Base-by-base conservation (phyloP, 331 rosid genomes). In the Quercus phellos region DNA sequence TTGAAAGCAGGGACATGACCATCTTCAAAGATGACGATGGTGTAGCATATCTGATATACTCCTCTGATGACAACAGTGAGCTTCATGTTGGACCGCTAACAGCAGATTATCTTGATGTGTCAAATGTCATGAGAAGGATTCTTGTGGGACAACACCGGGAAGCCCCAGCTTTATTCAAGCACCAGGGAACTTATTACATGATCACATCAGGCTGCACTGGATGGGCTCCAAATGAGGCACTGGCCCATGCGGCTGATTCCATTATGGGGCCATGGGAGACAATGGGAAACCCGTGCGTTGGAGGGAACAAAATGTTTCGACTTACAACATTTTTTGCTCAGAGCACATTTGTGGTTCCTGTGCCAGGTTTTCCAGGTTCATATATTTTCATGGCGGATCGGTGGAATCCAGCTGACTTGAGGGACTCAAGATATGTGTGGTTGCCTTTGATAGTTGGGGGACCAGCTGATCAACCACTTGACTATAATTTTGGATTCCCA, bases 171-270 rank as follows among this genome's bases (percentile, higher is more conserved):
- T 16, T 95, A 63, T 93, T 95, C 91, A 95, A 95, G 89, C 84
- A 91, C 78, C 86, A 74, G 55, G 94, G 93, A 32, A 93, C 98
- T 75, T 93, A 95, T 83, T 95, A 95, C 84, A 95, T 95, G 99
- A 89, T 95, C 78, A 95, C 99, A 51, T 95, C 99, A 7, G 99
- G 99, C 69, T 95, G 99, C 85, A 87, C 99, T 0, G 99, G 99
- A n/a, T 95, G 99, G 99, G 98, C 99, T 2, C 99, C 99, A 3
- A 95, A 95, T 2, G 98, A 91, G 84, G 99, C 99, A 14, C 75
- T 91, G 68, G 94, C 88, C 18, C 99, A 95, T 70, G 99, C 99
- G 26, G 88, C 99, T 1, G 99, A 91, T 78, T 89, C 98, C 4
- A 75, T 93, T 61, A 61, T 89, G 90, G 99, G 99, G 64, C 96